Evolutionary conservation across 2,329 filamentous ascomycete species (phyloP), one percentile per base, ranked within the genome.

Genomic region (Fusarium sp.): DNA sequence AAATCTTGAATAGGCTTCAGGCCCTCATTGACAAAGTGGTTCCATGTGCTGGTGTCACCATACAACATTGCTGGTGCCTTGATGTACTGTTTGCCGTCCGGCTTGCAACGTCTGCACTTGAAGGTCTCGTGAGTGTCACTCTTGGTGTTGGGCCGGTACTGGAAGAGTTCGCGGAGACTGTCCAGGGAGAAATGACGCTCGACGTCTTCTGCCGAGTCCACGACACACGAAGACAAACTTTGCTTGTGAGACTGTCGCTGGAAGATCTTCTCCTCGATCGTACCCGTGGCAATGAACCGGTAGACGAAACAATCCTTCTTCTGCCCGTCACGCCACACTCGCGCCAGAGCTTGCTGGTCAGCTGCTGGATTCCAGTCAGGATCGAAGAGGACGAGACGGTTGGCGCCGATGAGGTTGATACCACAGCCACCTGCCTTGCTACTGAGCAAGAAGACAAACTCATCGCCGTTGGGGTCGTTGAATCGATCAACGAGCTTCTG

Each of bases 231-330:
- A 1, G 96, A 98, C 2, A 99, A 87, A 9, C 95, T 97, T 84
- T 99, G 97, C 84, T 99, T 99, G 87, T 99, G 97, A 1, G 94
- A 97, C 81, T 99, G 97, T 11, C 97, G 93, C 83, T 99, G 97
- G 85, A 99, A 99, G 77, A 99, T 98, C 85, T 99, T 99, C 84
- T 99, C 97, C 81, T 99, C 97, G 71, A 99, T 99, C 0, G 95
- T 98, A 5, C 97, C 97, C 0, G 97, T 98, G 0, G 95, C 94
- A 78, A 99, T 99, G 85, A 99, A 99, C n/a, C 97, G 94, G 83
- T 99, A 99, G 18, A 99, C 97, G 79, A 99, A 99, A 80, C 97
- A 99, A 80, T 99, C 97, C 81, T 99, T 99, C 88, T 97, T 98
- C 83, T 99, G 97, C 0, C 97, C 97, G 79, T 99, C 97, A 87